Percentiles rank a stretch among this genome's conserved stretches.
Evolutionary conservation across 2,329 filamentous ascomycete species (phyloP).

Genomic region (Botrytis hyacinthi): DNA sequence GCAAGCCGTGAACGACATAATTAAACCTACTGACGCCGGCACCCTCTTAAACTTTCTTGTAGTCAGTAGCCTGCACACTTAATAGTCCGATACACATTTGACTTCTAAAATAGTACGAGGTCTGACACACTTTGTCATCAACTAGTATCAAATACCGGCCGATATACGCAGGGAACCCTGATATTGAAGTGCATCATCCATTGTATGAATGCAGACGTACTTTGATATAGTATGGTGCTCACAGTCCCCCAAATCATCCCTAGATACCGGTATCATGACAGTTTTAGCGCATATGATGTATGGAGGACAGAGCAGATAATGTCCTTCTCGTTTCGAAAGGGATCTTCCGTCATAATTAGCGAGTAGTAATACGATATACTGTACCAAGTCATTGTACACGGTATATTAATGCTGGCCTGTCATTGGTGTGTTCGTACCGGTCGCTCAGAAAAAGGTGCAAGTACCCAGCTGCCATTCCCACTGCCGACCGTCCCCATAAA

Average conservation of each 20-base stretch:
- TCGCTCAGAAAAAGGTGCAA: not conserved
- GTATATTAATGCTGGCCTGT: not conserved
- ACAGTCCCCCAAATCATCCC: not conserved
- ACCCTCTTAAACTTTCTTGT: not conserved
- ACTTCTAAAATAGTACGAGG: not conserved
- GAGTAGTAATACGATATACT: not conserved
- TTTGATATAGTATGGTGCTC: not conserved
- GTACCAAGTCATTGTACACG: not conserved
- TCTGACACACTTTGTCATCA: not conserved
- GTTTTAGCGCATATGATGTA: not conserved
- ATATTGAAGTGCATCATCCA: not conserved
- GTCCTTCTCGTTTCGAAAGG: not conserved
- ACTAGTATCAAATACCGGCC: not conserved
- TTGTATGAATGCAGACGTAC: not conserved
- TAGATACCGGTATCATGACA: not conserved
- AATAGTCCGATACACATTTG: not conserved
- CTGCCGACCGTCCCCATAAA: constrained; percentile 4
- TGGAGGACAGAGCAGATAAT: not conserved
- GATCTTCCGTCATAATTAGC: not conserved
- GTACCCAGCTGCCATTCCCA: not conserved
- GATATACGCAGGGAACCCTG: not conserved
- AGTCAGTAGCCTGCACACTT: not conserved
- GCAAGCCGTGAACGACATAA: not conserved
- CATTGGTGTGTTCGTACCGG: not conserved
- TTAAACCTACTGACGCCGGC: not conserved